phyloP scores from a whole-genome alignment of 176 grass and related monocot species.

The Ensete glaucum region DNA sequence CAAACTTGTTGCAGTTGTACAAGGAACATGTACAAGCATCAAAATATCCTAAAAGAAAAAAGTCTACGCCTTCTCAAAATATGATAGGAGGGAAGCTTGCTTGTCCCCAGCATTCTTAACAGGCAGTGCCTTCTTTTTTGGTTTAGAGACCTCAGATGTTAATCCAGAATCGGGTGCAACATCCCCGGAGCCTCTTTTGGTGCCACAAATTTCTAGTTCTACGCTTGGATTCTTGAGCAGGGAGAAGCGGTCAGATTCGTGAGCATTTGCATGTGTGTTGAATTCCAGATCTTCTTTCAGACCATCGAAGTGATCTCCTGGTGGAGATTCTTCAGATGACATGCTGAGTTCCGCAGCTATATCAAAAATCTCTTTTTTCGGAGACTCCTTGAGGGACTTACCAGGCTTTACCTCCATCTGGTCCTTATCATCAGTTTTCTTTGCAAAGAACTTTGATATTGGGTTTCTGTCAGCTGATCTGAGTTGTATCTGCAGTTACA shows the following conservation, averaged over 20 bases:
- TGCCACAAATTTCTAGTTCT: slow-evolving; percentile 5
- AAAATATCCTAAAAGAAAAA: neutral
- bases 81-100: slow-evolving; percentile 66
- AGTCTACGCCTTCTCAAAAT: slow-evolving; percentile 53
- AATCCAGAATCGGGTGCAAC: slow-evolving; percentile 11
- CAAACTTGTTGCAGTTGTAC: neutral
- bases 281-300: neutral
- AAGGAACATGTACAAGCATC: neutral
- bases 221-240: slow-evolving; percentile 14
- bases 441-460: slow-evolving; percentile 70
- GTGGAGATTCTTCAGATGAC: slow-evolving; percentile 14
- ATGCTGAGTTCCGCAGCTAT: neutral
- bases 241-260: neutral
- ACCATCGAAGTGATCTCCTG: slow-evolving; percentile 8
- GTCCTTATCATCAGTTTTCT: slow-evolving; percentile 26
- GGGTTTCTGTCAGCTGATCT: slow-evolving; percentile 37
- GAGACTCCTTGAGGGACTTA: neutral
- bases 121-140: slow-evolving; percentile 35
- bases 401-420: slow-evolving; percentile 12
- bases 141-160: neutral
- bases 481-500: slow-evolving; percentile 40
- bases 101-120: slow-evolving; percentile 32
- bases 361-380: slow-evolving; percentile 16
- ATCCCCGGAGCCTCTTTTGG: slow-evolving; percentile 51
- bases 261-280: slow-evolving; percentile 15